These are phyloP conservation scores for Trichoderma oligosporum DNA, from an alignment of 2,329 filamentous ascomycete species.

Conservation along the genomic window DNA sequence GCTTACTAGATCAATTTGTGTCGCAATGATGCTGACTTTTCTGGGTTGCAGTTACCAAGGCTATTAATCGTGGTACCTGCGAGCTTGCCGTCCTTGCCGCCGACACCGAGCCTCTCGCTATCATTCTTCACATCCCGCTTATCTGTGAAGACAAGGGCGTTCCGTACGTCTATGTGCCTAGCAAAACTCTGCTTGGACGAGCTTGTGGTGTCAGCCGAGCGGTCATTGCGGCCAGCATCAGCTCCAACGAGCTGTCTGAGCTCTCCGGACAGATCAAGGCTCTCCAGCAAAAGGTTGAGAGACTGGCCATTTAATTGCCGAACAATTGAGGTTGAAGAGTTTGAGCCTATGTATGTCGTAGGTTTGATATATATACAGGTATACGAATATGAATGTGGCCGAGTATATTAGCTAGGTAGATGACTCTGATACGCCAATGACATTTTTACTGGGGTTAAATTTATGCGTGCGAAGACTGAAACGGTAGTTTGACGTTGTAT, in stretches of 20 bases:
- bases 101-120: slow-evolving; percentile 82
- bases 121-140: slow-evolving; percentile 83
- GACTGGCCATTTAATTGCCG: slow-evolving; percentile 82
- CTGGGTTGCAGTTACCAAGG: slow-evolving; percentile 60
- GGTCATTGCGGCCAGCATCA: slow-evolving; percentile 85
- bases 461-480: too few relatives aligned
- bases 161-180: slow-evolving; percentile 65
- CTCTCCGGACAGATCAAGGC: slow-evolving; percentile 81
- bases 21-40: slow-evolving; percentile 12
- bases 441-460: slow-evolving; percentile 9
- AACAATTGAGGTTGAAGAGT: not conserved
- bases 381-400: not conserved
- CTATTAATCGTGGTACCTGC: slow-evolving; percentile 82
- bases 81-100: slow-evolving; percentile 88
- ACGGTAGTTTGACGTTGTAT: not conserved
- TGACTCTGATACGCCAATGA: not conserved
- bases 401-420: not conserved
- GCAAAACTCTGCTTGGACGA: slow-evolving; percentile 80
- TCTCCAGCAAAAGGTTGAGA: slow-evolving; percentile 93
- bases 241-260: slow-evolving; percentile 86
- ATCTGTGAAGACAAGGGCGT: slow-evolving; percentile 76
- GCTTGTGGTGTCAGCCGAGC: slow-evolving; percentile 85
- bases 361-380: not conserved
- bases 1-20: not conserved
- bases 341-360: not conserved